These are phyloP conservation scores for Kappamyces sp. DNA, from an alignment of 192 early-diverging fungal genomes.

Conservation along the genomic window DNA sequence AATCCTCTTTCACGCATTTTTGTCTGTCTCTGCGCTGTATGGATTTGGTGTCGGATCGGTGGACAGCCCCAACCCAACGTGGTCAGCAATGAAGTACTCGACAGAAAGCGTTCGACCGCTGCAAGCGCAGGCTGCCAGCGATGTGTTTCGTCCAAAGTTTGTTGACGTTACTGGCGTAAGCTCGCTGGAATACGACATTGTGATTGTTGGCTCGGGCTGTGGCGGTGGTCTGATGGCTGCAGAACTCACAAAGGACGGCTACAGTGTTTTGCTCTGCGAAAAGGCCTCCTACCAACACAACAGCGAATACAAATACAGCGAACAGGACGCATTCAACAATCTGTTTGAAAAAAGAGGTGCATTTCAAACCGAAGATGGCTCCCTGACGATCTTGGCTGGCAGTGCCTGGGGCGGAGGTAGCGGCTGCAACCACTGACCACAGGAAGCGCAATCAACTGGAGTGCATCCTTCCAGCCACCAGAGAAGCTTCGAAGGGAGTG, in stretches of 20 bases:
- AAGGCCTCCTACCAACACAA: conserved; percentile 59
- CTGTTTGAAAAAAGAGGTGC: conserved; percentile 53
- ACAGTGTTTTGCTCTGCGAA: conserved; percentile 66
- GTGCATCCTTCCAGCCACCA: conserved; percentile 45
- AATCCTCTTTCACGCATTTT: conserved; percentile 24
- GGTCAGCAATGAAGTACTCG: conserved; percentile 51
- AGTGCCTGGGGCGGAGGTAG: conserved; percentile 72
- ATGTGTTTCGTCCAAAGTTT: conserved; percentile 49
- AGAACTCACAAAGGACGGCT: conserved; percentile 57
- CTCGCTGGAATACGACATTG: conserved; percentile 47
- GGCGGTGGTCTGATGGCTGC: conserved; percentile 65
- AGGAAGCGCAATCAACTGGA: conserved; percentile 11
- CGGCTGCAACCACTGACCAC: conserved; percentile 56
- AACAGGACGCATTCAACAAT: conserved; percentile 39
- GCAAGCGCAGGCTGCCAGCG: conserved; percentile 19
- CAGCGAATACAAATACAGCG: conserved; percentile 43
- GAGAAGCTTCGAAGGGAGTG: conserved; percentile 67
- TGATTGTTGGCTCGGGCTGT: conserved; percentile 64
- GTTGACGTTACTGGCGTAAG: conserved; percentile 34
- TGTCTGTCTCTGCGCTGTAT: conserved; percentile 13
- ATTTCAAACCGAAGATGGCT: conserved; percentile 44
- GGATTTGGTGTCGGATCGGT: conserved; percentile 18
- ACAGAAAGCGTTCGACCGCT: conserved; percentile 34
- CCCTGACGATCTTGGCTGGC: conserved; percentile 53
- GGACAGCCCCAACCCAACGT: conserved; percentile 17